Percentiles rank a stretch among this genome's conserved stretches.
Evolutionary conservation across 768 basidiomycete genomes (phyloP).

Genomic region (Paxillus ammoniavirescens): DNA sequence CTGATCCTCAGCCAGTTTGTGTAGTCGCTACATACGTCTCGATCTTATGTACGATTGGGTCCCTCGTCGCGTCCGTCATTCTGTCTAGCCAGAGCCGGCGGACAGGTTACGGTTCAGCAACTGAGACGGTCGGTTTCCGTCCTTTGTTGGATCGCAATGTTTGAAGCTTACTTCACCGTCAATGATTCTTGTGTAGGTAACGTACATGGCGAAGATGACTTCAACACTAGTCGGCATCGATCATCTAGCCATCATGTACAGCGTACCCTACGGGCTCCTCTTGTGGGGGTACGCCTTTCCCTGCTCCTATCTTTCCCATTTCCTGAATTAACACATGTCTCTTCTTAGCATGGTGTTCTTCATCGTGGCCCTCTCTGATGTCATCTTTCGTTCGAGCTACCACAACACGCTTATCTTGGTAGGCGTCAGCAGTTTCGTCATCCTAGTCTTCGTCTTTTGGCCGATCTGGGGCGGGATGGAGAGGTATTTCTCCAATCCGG

Average conservation of each 20-base stretch:
- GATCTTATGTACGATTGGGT: constrained; percentile 32
- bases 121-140: constrained; percentile 28
- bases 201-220: constrained; percentile 21
- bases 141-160: background rate
- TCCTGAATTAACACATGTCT: background rate
- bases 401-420: constrained; percentile 10
- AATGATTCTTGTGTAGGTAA: constrained; percentile 9
- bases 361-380: constrained; percentile 21
- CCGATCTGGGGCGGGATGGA: background rate
- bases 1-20: constrained; percentile 10
- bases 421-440: constrained; percentile 14
- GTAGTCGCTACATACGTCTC: constrained; percentile 39
- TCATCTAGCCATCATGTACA: constrained; percentile 31
- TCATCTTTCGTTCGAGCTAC: constrained; percentile 23
- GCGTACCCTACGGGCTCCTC: constrained; percentile 32
- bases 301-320: background rate
- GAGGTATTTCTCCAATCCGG: background rate
- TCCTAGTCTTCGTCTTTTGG: constrained; percentile 23
- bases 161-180: background rate
- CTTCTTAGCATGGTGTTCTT: constrained; percentile 28
- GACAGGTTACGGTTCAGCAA: constrained; percentile 18
- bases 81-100: constrained; percentile 37
- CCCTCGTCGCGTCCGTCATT: constrained; percentile 34
- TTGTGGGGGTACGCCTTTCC: constrained; percentile 25
- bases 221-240: constrained; percentile 23